Conservation (phyloP, 2,329 filamentous ascomycete species). For the Daldinia eschscholtzii region DNA sequence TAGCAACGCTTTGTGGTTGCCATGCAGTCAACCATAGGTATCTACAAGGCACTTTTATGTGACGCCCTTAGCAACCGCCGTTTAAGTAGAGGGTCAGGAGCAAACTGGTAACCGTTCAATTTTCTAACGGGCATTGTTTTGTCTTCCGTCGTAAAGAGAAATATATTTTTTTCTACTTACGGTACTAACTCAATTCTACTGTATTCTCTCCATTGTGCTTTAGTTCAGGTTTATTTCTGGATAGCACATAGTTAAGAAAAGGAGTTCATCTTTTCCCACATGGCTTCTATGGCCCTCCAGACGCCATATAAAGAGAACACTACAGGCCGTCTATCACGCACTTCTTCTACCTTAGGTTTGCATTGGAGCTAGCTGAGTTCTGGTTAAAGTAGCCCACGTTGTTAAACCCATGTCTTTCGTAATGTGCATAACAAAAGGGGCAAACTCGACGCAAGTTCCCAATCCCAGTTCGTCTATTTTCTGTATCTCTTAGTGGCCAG, state of each 20-base stretch:
- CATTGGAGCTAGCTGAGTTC: slow-evolving; percentile 15
- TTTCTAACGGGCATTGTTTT: not conserved
- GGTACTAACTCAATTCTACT: too few relatives aligned
- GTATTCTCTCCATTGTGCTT: not conserved
- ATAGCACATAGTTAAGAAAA: not conserved
- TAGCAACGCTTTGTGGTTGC: not conserved
- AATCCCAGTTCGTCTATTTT: slow-evolving; percentile 32
- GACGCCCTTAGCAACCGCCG: not conserved
- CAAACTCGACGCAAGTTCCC: slow-evolving; percentile 29
- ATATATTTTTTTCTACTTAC: too few relatives aligned
- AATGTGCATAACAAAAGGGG: slow-evolving; percentile 30
- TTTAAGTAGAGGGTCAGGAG: not conserved
- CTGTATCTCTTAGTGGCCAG: slow-evolving; percentile 30
- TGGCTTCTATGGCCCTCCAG: slow-evolving; percentile 31
- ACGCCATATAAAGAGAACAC: slow-evolving; percentile 33
- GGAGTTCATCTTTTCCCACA: not conserved
- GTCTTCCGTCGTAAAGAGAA: too few relatives aligned
- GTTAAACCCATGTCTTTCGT: slow-evolving; percentile 32
- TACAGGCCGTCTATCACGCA: slow-evolving; percentile 23
- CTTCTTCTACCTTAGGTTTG: slow-evolving; percentile 27
- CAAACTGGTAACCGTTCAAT: not conserved
- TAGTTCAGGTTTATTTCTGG: not conserved
- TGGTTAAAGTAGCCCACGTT: slow-evolving; percentile 23
- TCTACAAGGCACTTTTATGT: not conserved
- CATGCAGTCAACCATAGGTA: not conserved